Percentiles rank a stretch among this genome's conserved stretches.
These are phyloP conservation scores for Gomphus bonarii DNA, from an alignment of 1,284 basidiomycete species.

Conservation along the genomic window DNA sequence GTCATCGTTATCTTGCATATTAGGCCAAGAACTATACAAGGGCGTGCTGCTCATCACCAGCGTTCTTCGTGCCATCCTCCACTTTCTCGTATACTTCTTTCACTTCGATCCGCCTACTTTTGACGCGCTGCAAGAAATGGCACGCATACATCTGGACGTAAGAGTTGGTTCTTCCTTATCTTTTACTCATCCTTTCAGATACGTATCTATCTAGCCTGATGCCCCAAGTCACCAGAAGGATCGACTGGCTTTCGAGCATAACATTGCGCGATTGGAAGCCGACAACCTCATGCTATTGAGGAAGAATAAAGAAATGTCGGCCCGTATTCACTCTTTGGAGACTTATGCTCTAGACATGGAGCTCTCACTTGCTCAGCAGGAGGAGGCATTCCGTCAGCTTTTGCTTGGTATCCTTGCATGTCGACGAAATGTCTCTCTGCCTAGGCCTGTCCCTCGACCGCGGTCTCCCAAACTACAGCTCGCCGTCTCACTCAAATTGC, in stretches of 20 bases:
- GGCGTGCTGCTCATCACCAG: neutral
- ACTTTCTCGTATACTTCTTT: neutral
- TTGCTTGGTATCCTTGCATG: neutral
- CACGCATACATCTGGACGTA: neutral
- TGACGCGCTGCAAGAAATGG: neutral
- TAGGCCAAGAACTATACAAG: neutral
- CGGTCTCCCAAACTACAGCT: neutral
- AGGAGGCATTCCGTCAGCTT: neutral
- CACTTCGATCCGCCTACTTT: constrained; percentile 6
- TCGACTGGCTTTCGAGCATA: neutral
- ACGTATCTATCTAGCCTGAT: neutral
- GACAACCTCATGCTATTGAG: neutral
- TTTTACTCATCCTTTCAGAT: neutral
- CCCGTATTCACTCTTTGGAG: neutral
- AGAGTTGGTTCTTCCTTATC: neutral
- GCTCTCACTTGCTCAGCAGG: neutral
- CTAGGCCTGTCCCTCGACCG: neutral
- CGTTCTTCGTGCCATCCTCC: neutral
- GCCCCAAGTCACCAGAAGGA: neutral
- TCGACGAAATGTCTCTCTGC: neutral
- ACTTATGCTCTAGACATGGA: neutral
- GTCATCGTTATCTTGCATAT: neutral
- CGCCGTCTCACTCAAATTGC: neutral
- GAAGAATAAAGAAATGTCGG: neutral
- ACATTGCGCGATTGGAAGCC: neutral